phyloP scores from a whole-genome alignment of 176 grass and related monocot genomes.

The Calamus simplicifolius region DNA sequence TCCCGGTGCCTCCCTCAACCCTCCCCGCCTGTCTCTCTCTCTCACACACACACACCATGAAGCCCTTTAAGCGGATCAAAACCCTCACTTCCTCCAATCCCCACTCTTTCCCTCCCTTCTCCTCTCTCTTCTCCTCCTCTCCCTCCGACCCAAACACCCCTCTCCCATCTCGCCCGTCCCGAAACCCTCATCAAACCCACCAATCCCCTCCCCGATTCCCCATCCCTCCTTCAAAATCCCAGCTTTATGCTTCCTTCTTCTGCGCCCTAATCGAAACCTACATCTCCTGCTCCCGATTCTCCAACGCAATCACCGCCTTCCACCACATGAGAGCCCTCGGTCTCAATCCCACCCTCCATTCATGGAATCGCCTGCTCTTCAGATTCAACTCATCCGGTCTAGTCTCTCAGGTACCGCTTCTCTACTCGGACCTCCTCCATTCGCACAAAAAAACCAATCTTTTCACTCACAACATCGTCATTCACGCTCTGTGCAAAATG shows the following conservation, averaged over 20 bases:
- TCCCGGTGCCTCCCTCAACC: slow-evolving; percentile 21
- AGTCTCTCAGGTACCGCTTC: slow-evolving; percentile 26
- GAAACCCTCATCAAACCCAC: not conserved
- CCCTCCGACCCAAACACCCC: not conserved
- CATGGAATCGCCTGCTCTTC: slow-evolving; percentile 34
- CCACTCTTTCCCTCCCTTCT: not conserved
- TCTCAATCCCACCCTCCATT: slow-evolving; percentile 17
- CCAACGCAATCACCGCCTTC: slow-evolving; percentile 15
- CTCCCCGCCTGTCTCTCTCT: not conserved
- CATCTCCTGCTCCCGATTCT: slow-evolving; percentile 26
- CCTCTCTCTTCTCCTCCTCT: not conserved
- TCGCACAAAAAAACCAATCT: slow-evolving; percentile 17
- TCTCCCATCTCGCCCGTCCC: not conserved
- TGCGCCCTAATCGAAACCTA: slow-evolving; percentile 23
- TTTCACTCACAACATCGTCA: slow-evolving; percentile 41
- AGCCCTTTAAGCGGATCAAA: slow-evolving; percentile 11
- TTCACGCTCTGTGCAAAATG: slow-evolving; percentile 49
- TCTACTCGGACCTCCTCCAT: slow-evolving; percentile 25
- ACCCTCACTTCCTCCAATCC: not conserved
- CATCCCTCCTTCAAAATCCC: slow-evolving; percentile 21
- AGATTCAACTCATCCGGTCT: slow-evolving; percentile 33
- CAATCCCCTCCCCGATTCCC: not conserved
- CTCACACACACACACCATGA: not conserved
- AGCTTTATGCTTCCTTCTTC: slow-evolving; percentile 32
- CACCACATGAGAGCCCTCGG: slow-evolving; percentile 23